Evolutionary conservation across 306 rosid genomes (phyloP), one percentile per base, ranked within the genome.

Genomic region (Gynostemma pentaphyllum): DNA sequence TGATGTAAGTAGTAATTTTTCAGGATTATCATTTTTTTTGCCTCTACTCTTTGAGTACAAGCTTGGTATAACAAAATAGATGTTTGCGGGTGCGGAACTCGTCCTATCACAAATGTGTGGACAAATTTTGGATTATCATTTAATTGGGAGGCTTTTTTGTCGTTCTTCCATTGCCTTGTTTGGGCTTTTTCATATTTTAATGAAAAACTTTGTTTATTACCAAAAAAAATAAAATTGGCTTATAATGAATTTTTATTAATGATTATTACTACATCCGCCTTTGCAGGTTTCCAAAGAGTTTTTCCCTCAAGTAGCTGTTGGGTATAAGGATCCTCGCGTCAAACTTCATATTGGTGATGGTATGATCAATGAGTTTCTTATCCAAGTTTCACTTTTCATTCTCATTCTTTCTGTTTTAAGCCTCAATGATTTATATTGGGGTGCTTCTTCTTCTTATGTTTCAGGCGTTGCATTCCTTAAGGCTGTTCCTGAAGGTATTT

Each of bases 401-500:
- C 18, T 16, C 9, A n/a, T n/a, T 39, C 7, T 36, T 70, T 45
- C 2, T 26, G 5, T 7, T 47, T 39, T 7, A 47, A 69, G 14
- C 12, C 64, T 36, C 48, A 2, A 55, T 37, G 22, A 11, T 45
- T 48, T 71, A 57, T 49, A 54, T 79, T 21, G 59, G 32, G 56
- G 66, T 44, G 19, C 28, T 77, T 44, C n/a, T n/a, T n/a, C n/a
- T n/a, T n/a, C 72, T 46, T 66, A 57, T 77, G 79, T 30, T 75
- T 67, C 55, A 94, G 99, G 99, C 62, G 99, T 88, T 54, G 99
- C 90, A 32, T 94, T 81, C 78, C 82, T 94, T 79, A 94, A 80
- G 80, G 95, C 87, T 68, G 95, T 61, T 70, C 77, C 94, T 4
- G 81, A 81, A 76, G 95, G 99, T 76, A 79, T 90, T 46, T 94